Percentiles rank a stretch among this genome's conserved stretches.
Evolutionary conservation across 306 rosid species (phyloP).

Genomic region (Prunus davidiana): DNA sequence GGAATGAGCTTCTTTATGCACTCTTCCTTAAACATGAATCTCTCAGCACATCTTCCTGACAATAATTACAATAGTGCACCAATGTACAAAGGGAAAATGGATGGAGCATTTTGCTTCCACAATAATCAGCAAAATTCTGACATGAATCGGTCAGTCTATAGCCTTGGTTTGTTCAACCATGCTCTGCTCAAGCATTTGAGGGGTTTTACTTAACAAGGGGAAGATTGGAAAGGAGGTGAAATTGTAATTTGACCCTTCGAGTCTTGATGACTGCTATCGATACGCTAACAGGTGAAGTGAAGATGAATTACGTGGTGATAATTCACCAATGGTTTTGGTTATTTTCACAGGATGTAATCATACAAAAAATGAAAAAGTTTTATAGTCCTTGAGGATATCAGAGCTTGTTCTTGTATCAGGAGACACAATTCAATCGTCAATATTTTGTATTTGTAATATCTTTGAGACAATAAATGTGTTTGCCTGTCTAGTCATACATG

Average conservation of each 20-base stretch:
- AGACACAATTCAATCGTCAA: neutral
- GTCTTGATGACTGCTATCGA: neutral
- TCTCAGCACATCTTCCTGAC: too few species aligned
- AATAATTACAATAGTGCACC: too few species aligned
- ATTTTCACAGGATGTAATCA: constrained; percentile 2
- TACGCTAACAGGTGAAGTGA: neutral
- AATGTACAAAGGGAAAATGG: too few species aligned
- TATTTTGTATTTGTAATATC: neutral
- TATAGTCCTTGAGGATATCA: too few species aligned
- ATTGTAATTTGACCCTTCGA: neutral
- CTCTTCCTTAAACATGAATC: constrained; percentile 56
- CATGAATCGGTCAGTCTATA: too few species aligned
- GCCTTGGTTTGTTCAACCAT: neutral
- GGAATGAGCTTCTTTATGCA: constrained; percentile 83
- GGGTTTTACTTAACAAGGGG: neutral
- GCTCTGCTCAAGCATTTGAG: neutral
- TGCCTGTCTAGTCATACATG: too few species aligned
- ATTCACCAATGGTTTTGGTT: neutral
- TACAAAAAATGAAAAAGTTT: neutral
- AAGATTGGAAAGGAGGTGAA: neutral
- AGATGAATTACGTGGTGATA: neutral
- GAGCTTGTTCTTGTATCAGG: too few species aligned
- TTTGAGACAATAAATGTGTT: too few species aligned
- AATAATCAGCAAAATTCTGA: too few species aligned
- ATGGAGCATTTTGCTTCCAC: too few species aligned